phyloP scores from a whole-genome alignment of 1,139 yeast species.

The Kodamaea alishanica region DNA sequence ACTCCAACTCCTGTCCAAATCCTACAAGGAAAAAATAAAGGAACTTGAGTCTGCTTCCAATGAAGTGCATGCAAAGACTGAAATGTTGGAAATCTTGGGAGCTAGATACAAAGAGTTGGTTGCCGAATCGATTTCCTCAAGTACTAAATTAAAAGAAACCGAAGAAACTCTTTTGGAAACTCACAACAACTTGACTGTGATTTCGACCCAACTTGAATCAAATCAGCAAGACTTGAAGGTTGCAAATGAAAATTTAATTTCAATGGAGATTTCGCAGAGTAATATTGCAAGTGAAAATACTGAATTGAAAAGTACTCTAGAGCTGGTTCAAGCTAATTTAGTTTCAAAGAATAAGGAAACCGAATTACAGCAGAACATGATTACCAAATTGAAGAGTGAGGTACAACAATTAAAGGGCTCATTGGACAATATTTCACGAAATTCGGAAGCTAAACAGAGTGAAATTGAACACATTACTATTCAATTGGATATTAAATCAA shows the following conservation, averaged over 20 bases:
- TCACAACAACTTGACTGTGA: no score
- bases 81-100: no score
- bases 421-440: no score
- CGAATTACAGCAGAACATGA: not conserved
- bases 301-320: not conserved
- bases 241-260: not conserved
- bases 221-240: not conserved
- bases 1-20: no score
- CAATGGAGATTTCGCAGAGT: not conserved
- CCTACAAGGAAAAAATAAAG: no score
- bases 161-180: not conserved
- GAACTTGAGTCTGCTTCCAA: no score
- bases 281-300: not conserved
- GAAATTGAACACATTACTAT: constrained; percentile 5
- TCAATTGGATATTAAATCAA: constrained; percentile 9
- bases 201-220: not conserved
- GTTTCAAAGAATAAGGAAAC: not conserved
- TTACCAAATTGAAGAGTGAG: not conserved
- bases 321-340: not conserved
- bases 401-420: not conserved
- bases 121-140: no score
- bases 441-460: no score
- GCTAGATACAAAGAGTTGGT: not conserved
- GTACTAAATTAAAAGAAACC: not conserved
- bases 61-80: no score